A percentile compares a stretch with the other conserved stretches of the same genome.
phyloP scores from a whole-genome alignment of 1,284 basidiomycete species.

The Cutaneotrichosporon curvatum region DNA sequence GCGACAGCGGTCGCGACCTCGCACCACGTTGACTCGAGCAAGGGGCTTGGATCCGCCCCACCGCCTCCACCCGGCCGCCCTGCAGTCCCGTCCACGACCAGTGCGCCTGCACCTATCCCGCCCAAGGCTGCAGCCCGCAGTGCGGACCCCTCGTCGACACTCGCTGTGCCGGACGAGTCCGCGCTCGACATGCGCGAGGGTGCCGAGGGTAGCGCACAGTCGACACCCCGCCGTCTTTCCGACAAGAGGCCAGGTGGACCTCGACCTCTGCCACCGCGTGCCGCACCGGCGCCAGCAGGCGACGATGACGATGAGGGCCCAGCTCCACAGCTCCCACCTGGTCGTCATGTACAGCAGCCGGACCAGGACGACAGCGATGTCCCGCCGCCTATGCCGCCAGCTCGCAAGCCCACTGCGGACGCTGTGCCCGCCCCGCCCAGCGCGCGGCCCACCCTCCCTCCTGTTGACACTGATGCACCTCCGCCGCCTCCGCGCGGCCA shows the following conservation, averaged over 20 bases:
- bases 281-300: background rate
- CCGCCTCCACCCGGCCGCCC: conserved; percentile 4
- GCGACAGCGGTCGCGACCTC: too few relatives aligned
- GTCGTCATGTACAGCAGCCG: background rate
- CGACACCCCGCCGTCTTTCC: background rate
- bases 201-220: background rate
- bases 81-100: background rate
- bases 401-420: background rate
- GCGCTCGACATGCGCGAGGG: background rate
- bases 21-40: too few relatives aligned
- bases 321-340: background rate
- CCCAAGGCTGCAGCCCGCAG: too few relatives aligned
- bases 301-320: background rate
- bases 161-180: background rate
- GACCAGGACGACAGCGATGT: conserved; percentile 4
- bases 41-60: too few relatives aligned
- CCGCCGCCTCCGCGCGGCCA: too few relatives aligned
- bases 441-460: conserved; percentile 6
- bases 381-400: conserved; percentile 10
- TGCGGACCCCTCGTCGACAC: too few relatives aligned
- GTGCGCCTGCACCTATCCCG: too few relatives aligned
- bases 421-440: background rate
- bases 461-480: background rate
- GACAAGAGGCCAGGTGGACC: conserved; percentile 2
- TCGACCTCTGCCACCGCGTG: conserved; percentile 1